A percentile compares a stretch with the other conserved stretches of the same genome.
Evolutionary conservation across 768 basidiomycete genomes (phyloP).

Genomic region (Leccinum imitatum): DNA sequence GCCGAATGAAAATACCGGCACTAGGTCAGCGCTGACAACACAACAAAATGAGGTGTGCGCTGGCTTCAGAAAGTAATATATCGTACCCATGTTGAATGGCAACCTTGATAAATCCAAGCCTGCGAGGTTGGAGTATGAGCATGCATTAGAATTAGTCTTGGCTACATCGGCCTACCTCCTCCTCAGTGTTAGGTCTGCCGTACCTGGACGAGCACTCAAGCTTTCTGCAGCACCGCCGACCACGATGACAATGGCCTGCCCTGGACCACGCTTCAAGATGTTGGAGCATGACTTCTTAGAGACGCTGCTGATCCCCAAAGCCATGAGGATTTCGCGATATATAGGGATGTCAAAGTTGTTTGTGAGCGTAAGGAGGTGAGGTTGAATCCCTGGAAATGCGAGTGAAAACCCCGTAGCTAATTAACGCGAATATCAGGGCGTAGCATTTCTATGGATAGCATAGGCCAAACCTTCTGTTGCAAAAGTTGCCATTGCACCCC

Average conservation of each 20-base stretch:
- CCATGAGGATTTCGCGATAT: slow-evolving; percentile 88
- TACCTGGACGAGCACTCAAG: slow-evolving; percentile 93
- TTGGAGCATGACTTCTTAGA: slow-evolving; percentile 88
- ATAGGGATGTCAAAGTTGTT: slow-evolving; percentile 92
- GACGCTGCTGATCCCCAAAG: slow-evolving; percentile 89
- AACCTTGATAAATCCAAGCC: slow-evolving; percentile 93
- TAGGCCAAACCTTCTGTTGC: slow-evolving; percentile 74
- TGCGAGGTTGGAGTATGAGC: slow-evolving; percentile 23
- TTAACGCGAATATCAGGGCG: slow-evolving; percentile 3
- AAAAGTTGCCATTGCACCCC: slow-evolving; percentile 95
- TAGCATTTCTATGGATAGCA: neutral
- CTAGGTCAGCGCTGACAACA: slow-evolving; percentile 76
- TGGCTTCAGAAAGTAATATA: neutral
- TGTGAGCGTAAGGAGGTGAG: slow-evolving; percentile 88
- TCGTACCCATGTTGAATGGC: slow-evolving; percentile 85
- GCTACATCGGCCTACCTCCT: slow-evolving; percentile 46
- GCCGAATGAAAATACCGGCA: slow-evolving; percentile 97
- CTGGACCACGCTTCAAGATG: slow-evolving; percentile 64
- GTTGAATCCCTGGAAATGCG: slow-evolving; percentile 86
- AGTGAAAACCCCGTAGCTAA: slow-evolving; percentile 87
- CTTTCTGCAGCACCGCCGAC: slow-evolving; percentile 97
- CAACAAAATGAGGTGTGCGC: slow-evolving; percentile 5
- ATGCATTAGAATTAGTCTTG: neutral
- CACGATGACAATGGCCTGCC: slow-evolving; percentile 86
- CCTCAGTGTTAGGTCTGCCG: slow-evolving; percentile 82